These are phyloP conservation scores for Cryphonectria japonica DNA, from an alignment of 2,329 filamentous ascomycete genomes.

Conservation along the genomic window DNA sequence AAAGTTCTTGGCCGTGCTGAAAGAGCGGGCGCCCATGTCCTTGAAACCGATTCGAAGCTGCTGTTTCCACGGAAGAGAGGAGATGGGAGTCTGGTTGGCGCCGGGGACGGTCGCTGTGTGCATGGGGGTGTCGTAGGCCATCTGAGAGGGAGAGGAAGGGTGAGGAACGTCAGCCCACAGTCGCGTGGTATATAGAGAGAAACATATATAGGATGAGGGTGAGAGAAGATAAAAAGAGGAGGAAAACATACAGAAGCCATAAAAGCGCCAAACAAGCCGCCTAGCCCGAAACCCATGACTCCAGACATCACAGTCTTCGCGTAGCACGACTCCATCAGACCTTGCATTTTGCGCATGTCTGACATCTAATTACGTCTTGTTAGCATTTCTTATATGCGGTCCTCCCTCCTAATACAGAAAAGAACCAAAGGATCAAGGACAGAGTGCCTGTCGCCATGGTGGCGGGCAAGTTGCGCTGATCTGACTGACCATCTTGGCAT, in stretches of 20 bases:
- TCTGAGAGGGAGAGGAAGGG: slow-evolving; percentile 55
- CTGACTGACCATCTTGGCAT: slow-evolving; percentile 47
- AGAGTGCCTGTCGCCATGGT: not conserved
- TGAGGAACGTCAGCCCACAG: slow-evolving; percentile 12
- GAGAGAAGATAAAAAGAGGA: slow-evolving; percentile 13
- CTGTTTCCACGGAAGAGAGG: slow-evolving; percentile 76
- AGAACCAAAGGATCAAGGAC: not conserved
- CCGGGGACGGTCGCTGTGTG: slow-evolving; percentile 50
- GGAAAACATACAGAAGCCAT: slow-evolving; percentile 81
- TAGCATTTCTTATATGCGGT: not conserved
- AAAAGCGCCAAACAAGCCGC: slow-evolving; percentile 93
- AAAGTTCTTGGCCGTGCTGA: slow-evolving; percentile 89
- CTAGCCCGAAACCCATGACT: slow-evolving; percentile 91
- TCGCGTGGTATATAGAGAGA: not conserved
- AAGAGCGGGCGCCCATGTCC: slow-evolving; percentile 89
- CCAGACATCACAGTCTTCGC: slow-evolving; percentile 89
- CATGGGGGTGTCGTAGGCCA: slow-evolving; percentile 96
- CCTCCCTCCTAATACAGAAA: not conserved
- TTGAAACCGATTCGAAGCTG: slow-evolving; percentile 86
- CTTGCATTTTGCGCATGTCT: slow-evolving; percentile 65
- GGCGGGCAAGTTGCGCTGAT: not conserved
- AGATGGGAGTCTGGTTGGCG: slow-evolving; percentile 43
- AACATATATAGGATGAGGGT: not conserved
- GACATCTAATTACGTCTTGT: not conserved
- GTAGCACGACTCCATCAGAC: slow-evolving; percentile 88